Evolutionary conservation across 192 early-diverging fungal species (phyloP).

Genomic region (Geosiphon pyriformis): DNA sequence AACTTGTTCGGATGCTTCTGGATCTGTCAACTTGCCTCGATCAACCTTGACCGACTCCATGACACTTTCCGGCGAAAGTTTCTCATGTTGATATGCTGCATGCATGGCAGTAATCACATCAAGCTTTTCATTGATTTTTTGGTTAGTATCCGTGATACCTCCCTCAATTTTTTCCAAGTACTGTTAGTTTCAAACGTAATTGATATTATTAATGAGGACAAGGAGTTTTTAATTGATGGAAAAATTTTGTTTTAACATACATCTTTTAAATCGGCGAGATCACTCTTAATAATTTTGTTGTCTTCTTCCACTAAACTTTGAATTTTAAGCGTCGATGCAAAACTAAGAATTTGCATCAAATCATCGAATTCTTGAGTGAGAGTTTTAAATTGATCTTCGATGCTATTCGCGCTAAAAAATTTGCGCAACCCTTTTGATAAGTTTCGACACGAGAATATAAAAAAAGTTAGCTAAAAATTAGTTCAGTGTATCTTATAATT

Average conservation of each 20-base stretch:
- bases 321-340: constrained; percentile 9
- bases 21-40: not conserved
- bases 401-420: constrained; percentile 13
- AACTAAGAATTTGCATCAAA: constrained; percentile 13
- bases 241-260: not conserved
- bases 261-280: constrained; percentile 10
- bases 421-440: constrained; percentile 2
- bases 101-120: constrained; percentile 17
- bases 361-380: constrained; percentile 22
- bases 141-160: not conserved
- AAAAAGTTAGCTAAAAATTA: too few species aligned
- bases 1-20: not conserved
- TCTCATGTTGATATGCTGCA: constrained; percentile 10
- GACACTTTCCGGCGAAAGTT: constrained; percentile 1
- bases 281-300: not conserved
- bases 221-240: not conserved
- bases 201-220: not conserved
- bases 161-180: constrained; percentile 7
- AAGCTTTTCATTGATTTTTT: constrained; percentile 1
- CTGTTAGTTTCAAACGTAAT: not conserved
- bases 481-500: too few species aligned
- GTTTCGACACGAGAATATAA: too few species aligned
- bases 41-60: not conserved
- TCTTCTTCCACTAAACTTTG: constrained; percentile 17
- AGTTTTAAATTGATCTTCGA: constrained; percentile 8